A percentile compares a stretch with the other conserved stretches of the same genome.
Conservation (phyloP, 176 grass and related monocot species). For the barley (Hordeum vulgare) region MorexV3_pseudomolecules_assembly NC_058519.1:637953093-637953592, state of each 20-base stretch:
- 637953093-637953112: conserved; percentile 61
- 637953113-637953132: conserved; percentile 1
- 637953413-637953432: background rate
- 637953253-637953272: background rate
- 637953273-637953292: background rate
- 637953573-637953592: no score
- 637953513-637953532: background rate
- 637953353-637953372: background rate
- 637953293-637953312: background rate
- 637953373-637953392: background rate
- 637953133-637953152: conserved; percentile 39
- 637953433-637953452: background rate
- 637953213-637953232: conserved; percentile 20
- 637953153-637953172: conserved; percentile 45
- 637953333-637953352: background rate
- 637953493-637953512: background rate
- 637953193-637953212: conserved; percentile 32
- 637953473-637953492: background rate
- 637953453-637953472: background rate
- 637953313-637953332: background rate
- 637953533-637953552: background rate
- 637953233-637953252: background rate
- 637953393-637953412: background rate
- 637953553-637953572: no score
- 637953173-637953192: conserved; percentile 30